Percentiles rank a stretch among this genome's conserved stretches.
Evolutionary conservation across 352 stramenopile species (phyloP).

Genomic region (Globisporangium orthogonon): DNA sequence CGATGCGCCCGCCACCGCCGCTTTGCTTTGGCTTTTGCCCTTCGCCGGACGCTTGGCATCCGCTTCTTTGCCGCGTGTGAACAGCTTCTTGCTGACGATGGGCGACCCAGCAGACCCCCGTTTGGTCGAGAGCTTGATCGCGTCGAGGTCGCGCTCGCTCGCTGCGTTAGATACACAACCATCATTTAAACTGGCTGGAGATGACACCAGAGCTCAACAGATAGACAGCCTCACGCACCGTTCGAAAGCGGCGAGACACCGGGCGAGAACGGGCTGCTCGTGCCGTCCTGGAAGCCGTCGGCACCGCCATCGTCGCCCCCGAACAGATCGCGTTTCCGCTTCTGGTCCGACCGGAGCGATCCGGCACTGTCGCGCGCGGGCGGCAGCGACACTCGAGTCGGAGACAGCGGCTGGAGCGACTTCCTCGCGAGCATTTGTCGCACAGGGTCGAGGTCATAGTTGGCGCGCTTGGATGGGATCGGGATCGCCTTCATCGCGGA

Average conservation of each 20-base stretch:
- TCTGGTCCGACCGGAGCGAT: slow-evolving; percentile 2
- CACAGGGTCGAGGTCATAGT: slow-evolving; percentile 18
- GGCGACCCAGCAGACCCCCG: neutral
- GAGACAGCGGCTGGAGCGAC: slow-evolving; percentile 9
- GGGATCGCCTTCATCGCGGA: slow-evolving; percentile 21
- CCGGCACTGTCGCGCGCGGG: neutral
- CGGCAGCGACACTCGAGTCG: neutral
- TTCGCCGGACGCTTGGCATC: slow-evolving; percentile 18
- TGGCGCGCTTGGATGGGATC: slow-evolving; percentile 17
- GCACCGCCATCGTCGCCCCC: slow-evolving; percentile 19
- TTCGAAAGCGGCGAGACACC: slow-evolving; percentile 71
- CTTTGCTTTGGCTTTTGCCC: slow-evolving; percentile 5
- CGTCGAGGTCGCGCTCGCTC: slow-evolving; percentile 54
- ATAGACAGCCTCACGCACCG: slow-evolving; percentile 19
- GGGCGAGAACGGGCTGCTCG: slow-evolving; percentile 50
- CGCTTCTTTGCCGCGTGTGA: slow-evolving; percentile 21
- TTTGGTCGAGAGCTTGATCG: slow-evolving; percentile 54
- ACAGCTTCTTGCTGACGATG: slow-evolving; percentile 22
- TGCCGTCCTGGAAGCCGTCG: slow-evolving; percentile 27
- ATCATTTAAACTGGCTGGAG: neutral
- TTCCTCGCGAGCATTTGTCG: slow-evolving; percentile 11
- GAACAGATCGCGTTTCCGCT: slow-evolving; percentile 26
- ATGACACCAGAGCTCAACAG: neutral
- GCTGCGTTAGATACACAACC: slow-evolving; percentile 14
- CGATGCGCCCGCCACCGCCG: neutral